Percentiles rank a stretch among this genome's conserved stretches.
Conservation (phyloP, 345 rosid genomes). For the Salix udensis region DNA sequence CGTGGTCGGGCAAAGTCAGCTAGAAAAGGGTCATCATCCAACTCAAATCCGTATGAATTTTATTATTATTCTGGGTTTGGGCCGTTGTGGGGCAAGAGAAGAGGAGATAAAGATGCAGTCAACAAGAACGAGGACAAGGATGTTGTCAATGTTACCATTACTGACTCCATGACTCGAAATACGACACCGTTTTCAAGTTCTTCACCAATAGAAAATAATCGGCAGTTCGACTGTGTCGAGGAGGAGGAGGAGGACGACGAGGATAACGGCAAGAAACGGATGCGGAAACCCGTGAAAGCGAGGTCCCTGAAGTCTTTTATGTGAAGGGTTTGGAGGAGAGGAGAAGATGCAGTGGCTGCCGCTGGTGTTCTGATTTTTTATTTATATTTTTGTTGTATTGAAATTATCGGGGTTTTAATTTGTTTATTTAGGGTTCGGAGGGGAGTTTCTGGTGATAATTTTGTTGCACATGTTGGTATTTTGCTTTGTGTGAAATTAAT, state of each 20-base stretch:
- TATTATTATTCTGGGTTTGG: slow-evolving; percentile 97
- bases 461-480: slow-evolving; percentile 11
- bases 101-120: slow-evolving; percentile 35
- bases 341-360: background rate
- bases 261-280: slow-evolving; percentile 50
- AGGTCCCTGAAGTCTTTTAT: slow-evolving; percentile 90
- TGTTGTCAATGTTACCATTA: background rate
- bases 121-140: slow-evolving; percentile 3
- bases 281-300: slow-evolving; percentile 75
- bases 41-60: slow-evolving; percentile 60
- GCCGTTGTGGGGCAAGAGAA: slow-evolving; percentile 71
- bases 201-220: slow-evolving; percentile 22
- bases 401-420: slow-evolving; percentile 7
- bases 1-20: slow-evolving; percentile 44
- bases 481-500: slow-evolving; percentile 22
- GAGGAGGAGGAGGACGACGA: slow-evolving; percentile 42
- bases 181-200: slow-evolving; percentile 25
- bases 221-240: slow-evolving; percentile 31
- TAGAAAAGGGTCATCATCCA: slow-evolving; percentile 31
- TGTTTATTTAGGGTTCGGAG: background rate
- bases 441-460: slow-evolving; percentile 10
- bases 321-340: slow-evolving; percentile 30
- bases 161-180: background rate
- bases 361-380: background rate
- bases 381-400: background rate